Evolutionary conservation across 371 early-diverging fungal genomes (phyloP), one percentile per base, ranked within the genome.

Genomic region (Syncephalastrum sp.): DNA sequence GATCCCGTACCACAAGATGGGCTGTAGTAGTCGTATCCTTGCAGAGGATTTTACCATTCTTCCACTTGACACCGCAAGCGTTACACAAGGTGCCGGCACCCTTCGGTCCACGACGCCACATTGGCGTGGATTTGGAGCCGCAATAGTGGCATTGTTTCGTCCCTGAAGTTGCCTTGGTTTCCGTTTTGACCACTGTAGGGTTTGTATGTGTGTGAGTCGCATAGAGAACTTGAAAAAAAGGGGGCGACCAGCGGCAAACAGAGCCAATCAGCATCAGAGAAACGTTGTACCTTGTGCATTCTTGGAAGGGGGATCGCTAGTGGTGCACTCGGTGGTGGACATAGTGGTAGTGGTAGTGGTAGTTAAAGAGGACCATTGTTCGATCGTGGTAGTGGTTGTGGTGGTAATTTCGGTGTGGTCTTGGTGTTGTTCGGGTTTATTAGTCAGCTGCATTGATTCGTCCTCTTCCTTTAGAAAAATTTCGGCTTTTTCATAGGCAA

Each of bases 61-160:
- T 88, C 86, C 91, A 91, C 65, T 93, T 93, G 16, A 94, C 89
- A 41, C 94, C 92, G 68, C 93, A 94, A 1, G 92, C 89, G 68
- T 94, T 94, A 69, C 94, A 94, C 14, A 94, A 78, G 4, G 91
- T 83, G 16, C 86, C 86, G 45, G 85, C 84, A 17, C 90, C 91
- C 33, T 79, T 79, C 0, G 92, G 91, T 5, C 93, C 92, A 51
- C 91, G 77, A 21, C 94, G 82, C 95, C 95, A 94, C 77, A 90
- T 91, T 19, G 94, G 94, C 3, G 95, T 93, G 10, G 79, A 74
- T 49, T 80, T 84, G 13, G 87, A 88, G 13, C 79, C 75, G 67
- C 95, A 95, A 75, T 90, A 91, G 12, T 72, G 58, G 63, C 91
- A 91, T 50, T 73, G 67, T 57, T 80, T 81, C 10, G 38, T 33